Conservation (phyloP, 1,284 basidiomycete species). For the Leucoagaricus sp. region DNA sequence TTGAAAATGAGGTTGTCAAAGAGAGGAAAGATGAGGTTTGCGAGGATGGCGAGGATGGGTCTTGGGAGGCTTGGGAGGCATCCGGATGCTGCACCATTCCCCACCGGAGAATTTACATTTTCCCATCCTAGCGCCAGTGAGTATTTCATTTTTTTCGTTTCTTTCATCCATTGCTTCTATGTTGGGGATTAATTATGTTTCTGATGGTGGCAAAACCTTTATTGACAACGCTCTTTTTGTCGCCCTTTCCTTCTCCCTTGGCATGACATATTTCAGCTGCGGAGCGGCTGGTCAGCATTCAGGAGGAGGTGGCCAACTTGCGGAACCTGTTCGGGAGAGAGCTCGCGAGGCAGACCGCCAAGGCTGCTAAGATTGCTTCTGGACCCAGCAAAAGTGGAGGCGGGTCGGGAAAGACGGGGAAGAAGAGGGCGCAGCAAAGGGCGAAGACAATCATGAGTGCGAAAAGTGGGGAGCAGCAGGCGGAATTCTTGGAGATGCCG, state of each 20-base stretch:
- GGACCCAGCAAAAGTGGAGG: conserved; percentile 19
- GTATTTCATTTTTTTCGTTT: conserved; percentile 39
- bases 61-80: conserved; percentile 31
- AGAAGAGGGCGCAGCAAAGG: conserved; percentile 39
- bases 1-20: conserved; percentile 38
- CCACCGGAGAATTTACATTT: conserved; percentile 58
- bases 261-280: conserved; percentile 48
- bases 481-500: conserved; percentile 41
- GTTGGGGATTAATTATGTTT: not conserved
- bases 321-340: conserved; percentile 72
- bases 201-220: conserved; percentile 6
- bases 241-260: conserved; percentile 2
- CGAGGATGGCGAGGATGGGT: conserved; percentile 38
- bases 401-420: conserved; percentile 20
- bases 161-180: conserved; percentile 14
- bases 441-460: conserved; percentile 28
- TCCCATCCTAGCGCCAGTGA: conserved; percentile 65
- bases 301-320: conserved; percentile 63
- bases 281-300: conserved; percentile 64
- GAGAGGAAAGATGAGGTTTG: conserved; percentile 42
- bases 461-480: conserved; percentile 32
- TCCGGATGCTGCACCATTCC: conserved; percentile 45
- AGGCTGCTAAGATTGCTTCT: conserved; percentile 54
- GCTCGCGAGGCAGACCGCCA: conserved; percentile 63
- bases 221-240: not conserved